phyloP scores from a whole-genome alignment of 2,329 filamentous ascomycete genomes.

The Alternaria sp. region DNA sequence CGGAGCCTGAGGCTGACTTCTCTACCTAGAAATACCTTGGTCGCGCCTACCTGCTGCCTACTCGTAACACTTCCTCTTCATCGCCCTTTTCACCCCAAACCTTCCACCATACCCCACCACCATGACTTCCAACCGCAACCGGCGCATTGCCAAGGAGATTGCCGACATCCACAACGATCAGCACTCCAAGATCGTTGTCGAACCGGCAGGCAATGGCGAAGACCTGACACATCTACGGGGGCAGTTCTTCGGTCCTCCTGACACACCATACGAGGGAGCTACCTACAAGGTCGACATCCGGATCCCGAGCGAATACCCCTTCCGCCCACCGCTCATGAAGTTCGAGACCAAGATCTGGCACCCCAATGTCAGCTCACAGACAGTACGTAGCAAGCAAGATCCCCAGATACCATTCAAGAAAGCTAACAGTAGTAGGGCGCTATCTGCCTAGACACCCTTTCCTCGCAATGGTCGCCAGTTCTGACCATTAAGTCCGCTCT shows the following conservation, averaged over 20 bases:
- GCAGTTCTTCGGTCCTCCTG: conserved; percentile 83
- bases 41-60: conserved; percentile 12
- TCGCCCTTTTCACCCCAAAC: background rate
- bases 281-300: conserved; percentile 82
- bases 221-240: conserved; percentile 85
- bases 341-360: conserved; percentile 97
- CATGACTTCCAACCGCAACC: conserved; percentile 64
- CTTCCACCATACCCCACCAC: conserved; percentile 14
- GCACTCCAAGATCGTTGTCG: conserved; percentile 76
- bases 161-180: conserved; percentile 75
- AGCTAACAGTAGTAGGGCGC: conserved; percentile 71
- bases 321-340: conserved; percentile 87
- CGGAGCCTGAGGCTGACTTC: conserved; percentile 16
- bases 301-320: conserved; percentile 89
- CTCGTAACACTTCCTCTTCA: background rate
- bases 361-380: conserved; percentile 93
- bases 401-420: too few species aligned
- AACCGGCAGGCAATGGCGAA: conserved; percentile 65
- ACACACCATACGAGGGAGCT: conserved; percentile 91
- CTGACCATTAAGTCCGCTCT: conserved; percentile 95
- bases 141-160: conserved; percentile 76
- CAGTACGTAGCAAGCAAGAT: too few species aligned
- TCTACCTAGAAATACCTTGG: conserved; percentile 6
- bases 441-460: conserved; percentile 94
- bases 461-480: conserved; percentile 90